Evolutionary conservation across 768 basidiomycete genomes (phyloP), one percentile per base, ranked within the genome.

Genomic region (Pulveroboletus sp.): DNA sequence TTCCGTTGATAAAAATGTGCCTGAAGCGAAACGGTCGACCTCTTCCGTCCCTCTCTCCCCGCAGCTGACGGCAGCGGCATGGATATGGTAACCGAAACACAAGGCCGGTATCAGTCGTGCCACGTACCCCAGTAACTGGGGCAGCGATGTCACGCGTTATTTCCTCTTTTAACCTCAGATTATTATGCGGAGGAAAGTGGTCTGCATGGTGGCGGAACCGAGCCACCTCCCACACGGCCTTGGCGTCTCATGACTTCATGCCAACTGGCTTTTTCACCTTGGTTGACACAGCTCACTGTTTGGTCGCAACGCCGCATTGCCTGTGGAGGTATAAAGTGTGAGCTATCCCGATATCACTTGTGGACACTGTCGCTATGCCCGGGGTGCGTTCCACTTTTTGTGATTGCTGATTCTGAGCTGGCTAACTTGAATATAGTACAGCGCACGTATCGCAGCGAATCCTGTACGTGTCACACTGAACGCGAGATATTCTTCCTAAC

Each of bases 381-480:
- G n/a, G n/a, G n/a, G n/a, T n/a, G n/a, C 40, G 37, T 17, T 35
- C 45, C 37, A 34, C 35, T 32, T 31, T n/a, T 16, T 5, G 44
- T 35, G 48, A 35, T 29, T 39, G 17, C 43, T 44, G 5, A 16
- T 39, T 39, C 8, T 25, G 11, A 14, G 13, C 9, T 25, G 21
- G 41, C 45, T 61, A 5, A 61, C 39, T 3, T 47, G 12, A 13
- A 42, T 32, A 35, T 43, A 82, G 79, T 82, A 82, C 57, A 81
- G 61, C 46, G 71, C 78, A 40, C 68, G 72, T 45, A 81, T 82
- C 53, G 80, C 80, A 40, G 66, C 72, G 20, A 82, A 82, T 64
- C 80, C 81, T n/a, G 79, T 81, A 56, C 16, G 67, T 65, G 12
- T 19, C 24, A 16, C 21, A 20, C 29, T 17, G 37, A 17, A 19